These are phyloP conservation scores for Colletotrichum simmondsii DNA, from an alignment of 2,329 filamentous ascomycete species.

Conservation along the genomic window DNA sequence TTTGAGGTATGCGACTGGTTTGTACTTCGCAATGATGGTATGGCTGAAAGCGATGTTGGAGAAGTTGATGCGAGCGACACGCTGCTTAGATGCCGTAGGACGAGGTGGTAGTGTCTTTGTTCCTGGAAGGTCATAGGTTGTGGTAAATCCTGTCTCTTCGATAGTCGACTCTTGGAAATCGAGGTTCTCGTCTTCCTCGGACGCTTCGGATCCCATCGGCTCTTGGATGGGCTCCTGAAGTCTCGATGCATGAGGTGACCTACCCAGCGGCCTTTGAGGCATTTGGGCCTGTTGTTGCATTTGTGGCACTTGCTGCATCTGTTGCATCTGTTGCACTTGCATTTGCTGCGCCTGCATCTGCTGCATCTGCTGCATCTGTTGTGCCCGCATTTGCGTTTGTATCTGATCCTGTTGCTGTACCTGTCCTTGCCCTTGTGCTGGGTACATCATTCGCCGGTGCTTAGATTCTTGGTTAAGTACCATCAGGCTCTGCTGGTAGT, in stretches of 20 bases:
- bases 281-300: too few relatives aligned
- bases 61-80: constrained; percentile 66
- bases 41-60: constrained; percentile 63
- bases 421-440: not conserved
- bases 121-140: constrained; percentile 70
- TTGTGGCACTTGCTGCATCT: not conserved
- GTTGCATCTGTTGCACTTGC: not conserved
- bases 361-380: not conserved
- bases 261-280: too few relatives aligned
- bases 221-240: not conserved
- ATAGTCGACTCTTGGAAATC: constrained; percentile 64
- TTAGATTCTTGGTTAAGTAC: not conserved
- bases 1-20: constrained; percentile 68
- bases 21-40: constrained; percentile 70
- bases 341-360: not conserved
- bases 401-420: not conserved
- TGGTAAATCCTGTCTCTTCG: constrained; percentile 69
- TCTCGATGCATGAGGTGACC: too few relatives aligned
- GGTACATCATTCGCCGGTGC: not conserved
- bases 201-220: not conserved
- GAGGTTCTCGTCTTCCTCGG: constrained; percentile 42
- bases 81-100: constrained; percentile 64
- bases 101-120: constrained; percentile 66
- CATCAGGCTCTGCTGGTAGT: not conserved
- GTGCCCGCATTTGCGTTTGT: not conserved